Base-by-base conservation (phyloP, 176 grass and related monocot species). In the Canna indica region DNA sequence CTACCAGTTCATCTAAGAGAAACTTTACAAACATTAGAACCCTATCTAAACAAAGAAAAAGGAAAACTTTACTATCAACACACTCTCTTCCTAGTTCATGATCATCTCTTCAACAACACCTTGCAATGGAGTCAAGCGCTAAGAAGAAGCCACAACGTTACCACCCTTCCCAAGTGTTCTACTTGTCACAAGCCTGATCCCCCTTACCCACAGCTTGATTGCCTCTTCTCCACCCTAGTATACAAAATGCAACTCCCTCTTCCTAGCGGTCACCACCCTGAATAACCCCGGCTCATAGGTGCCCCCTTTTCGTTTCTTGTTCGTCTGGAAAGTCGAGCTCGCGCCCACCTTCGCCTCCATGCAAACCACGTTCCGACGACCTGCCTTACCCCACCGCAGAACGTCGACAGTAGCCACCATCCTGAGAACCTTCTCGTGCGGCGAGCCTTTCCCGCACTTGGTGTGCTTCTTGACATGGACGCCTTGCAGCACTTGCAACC, bases 161-260 rank as follows among this genome's bases (percentile, higher is more conserved):
- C 30, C 75, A 34, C 75, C 69, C 73, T 87, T 84, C 31, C 79
- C 80, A 48, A 70, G 76, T 57, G 79, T 79, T 14, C 81, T 66
- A 42, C 75, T 79, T 9, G 86, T 83, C 26, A 94, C 59, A 53
- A 80, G 75, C 73, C 86, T 80, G 69, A 99, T 93, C 29, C 95
- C 95, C 58, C 87, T 85, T n/a, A 85, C 95, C 95, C 95, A 99
- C 42, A 99, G 79, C 70, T 99, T 82, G 6, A 87, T 90, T 38
- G 22, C 69, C 79, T 88, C 95, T 59, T 84, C 77, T 7, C 95
- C 95, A 42, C 84, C 95, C 64, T 88, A 27, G 72, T 86, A 93
- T 58, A 94, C 82, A 71, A 99, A 99, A 78, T 99, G 95, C 71
- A 99, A 72, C 85, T 94, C 95, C 82, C 84, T 88, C 60, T 80